A percentile compares a stretch with the other conserved stretches of the same genome.
phyloP scores from a whole-genome alignment of 2,329 filamentous ascomycete genomes.

The Botryotinia globosa region DNA sequence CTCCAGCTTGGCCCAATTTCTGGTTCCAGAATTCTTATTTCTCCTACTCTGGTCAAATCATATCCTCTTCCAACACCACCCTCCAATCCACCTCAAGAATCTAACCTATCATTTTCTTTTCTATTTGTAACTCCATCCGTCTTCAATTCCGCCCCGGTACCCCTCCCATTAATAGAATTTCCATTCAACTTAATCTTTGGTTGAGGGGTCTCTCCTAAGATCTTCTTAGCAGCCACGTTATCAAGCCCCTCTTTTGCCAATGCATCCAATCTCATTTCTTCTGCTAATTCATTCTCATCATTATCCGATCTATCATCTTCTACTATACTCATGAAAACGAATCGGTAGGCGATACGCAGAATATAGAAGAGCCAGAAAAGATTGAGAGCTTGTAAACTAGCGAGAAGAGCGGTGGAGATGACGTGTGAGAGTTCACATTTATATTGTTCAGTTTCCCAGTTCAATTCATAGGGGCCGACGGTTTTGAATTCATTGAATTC shows the following conservation, averaged over 20 bases:
- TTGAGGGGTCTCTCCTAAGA: not conserved
- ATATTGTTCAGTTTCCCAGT: slow-evolving; percentile 75
- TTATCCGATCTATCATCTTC: slow-evolving; percentile 72
- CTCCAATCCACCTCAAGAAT: not conserved
- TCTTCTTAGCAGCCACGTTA: slow-evolving; percentile 6
- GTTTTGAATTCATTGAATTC: slow-evolving; percentile 72
- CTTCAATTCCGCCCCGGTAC: slow-evolving; percentile 12
- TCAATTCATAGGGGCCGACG: slow-evolving; percentile 68
- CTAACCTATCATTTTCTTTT: slow-evolving; percentile 18
- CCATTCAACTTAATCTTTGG: slow-evolving; percentile 22
- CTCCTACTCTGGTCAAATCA: not conserved
- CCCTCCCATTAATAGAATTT: slow-evolving; percentile 20
- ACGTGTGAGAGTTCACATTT: slow-evolving; percentile 68
- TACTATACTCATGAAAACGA: slow-evolving; percentile 57
- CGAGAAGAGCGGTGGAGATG: slow-evolving; percentile 65
- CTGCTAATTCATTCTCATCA: slow-evolving; percentile 46
- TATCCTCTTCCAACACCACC: not conserved
- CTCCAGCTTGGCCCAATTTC: not conserved
- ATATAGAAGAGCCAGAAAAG: slow-evolving; percentile 81
- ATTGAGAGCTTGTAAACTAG: slow-evolving; percentile 69
- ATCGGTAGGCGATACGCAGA: slow-evolving; percentile 68
- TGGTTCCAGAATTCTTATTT: not conserved
- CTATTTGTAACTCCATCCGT: slow-evolving; percentile 24
- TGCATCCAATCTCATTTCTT: slow-evolving; percentile 24
- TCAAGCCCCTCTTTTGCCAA: slow-evolving; percentile 12